Evolutionary conservation across 306 rosid genomes (phyloP).

Genomic region (Ziziphus jujuba): DNA sequence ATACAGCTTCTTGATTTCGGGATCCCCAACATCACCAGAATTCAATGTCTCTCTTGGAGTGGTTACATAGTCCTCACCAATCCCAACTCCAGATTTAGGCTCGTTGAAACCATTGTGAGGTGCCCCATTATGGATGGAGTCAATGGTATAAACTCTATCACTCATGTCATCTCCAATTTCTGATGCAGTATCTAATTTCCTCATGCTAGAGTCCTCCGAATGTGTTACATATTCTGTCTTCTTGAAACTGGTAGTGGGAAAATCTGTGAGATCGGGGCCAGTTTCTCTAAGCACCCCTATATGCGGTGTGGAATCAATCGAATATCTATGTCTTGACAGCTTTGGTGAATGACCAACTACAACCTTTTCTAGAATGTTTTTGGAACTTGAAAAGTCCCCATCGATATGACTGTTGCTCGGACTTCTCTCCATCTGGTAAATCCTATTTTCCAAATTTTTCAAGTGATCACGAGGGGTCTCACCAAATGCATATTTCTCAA

Average conservation of each 20-base stretch:
- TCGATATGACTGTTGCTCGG: constrained; percentile 62
- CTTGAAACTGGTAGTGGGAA: constrained; percentile 53
- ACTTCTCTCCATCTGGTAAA: constrained; percentile 71
- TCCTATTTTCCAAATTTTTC: constrained; percentile 77
- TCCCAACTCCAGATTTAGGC: constrained; percentile 50
- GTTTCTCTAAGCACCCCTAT: constrained; percentile 53
- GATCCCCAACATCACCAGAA: constrained; percentile 63
- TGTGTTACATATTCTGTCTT: constrained; percentile 57
- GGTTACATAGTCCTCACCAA: constrained; percentile 49
- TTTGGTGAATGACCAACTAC: constrained; percentile 82
- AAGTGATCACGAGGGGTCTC: constrained; percentile 71
- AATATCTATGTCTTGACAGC: constrained; percentile 50
- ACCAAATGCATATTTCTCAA: constrained; percentile 88
- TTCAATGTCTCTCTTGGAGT: constrained; percentile 51
- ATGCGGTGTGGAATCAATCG: constrained; percentile 54
- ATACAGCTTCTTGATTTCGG: constrained; percentile 81
- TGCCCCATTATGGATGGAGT: constrained; percentile 69
- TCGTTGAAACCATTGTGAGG: constrained; percentile 50
- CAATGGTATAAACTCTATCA: constrained; percentile 92
- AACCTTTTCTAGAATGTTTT: constrained; percentile 68
- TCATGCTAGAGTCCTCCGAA: constrained; percentile 57
- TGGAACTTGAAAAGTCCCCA: constrained; percentile 60
- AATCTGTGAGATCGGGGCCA: constrained; percentile 44
- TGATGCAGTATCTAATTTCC: constrained; percentile 58
- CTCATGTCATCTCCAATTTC: constrained; percentile 71